phyloP scores from a whole-genome alignment of 2,329 filamentous ascomycete species.

The Escovopsis weberi region DNA sequence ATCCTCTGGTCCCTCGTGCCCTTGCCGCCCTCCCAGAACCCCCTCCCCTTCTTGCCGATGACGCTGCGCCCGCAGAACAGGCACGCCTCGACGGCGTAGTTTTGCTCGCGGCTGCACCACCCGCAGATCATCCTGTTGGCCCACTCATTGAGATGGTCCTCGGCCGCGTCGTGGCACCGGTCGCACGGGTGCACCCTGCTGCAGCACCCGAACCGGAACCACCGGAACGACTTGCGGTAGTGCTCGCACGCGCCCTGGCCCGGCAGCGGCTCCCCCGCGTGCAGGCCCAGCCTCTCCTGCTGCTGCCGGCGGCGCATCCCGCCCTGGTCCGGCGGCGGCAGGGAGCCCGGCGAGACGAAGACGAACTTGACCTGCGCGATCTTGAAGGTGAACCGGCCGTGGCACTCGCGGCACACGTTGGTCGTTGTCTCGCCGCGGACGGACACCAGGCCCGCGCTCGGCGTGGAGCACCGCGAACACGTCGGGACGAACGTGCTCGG shows the following conservation, averaged over 20 bases:
- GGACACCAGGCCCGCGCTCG: conserved; percentile 52
- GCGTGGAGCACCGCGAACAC: conserved; percentile 60
- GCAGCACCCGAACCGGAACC: conserved; percentile 54
- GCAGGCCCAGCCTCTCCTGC: conserved; percentile 38
- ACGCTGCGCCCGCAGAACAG: conserved; percentile 56
- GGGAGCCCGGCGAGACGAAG: conserved; percentile 44
- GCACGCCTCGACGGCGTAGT: conserved; percentile 63
- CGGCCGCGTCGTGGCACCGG: conserved; percentile 58
- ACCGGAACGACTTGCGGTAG: conserved; percentile 44
- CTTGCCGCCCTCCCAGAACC: conserved; percentile 81
- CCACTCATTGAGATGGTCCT: conserved; percentile 65
- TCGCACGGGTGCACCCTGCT: conserved; percentile 45
- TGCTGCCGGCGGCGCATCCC: conserved; percentile 22
- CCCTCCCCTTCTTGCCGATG: conserved; percentile 47
- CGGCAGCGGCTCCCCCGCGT: conserved; percentile 41
- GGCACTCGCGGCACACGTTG: conserved; percentile 67
- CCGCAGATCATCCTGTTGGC: conserved; percentile 75
- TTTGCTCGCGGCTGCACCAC: conserved; percentile 67
- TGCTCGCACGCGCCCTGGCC: conserved; percentile 39
- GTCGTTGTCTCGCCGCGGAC: conserved; percentile 60
- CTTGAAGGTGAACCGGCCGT: conserved; percentile 65
- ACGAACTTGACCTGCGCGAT: conserved; percentile 69
- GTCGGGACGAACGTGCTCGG: conserved; percentile 69
- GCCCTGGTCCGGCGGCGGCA: conserved; percentile 21
- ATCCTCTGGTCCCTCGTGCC: conserved; percentile 56